phyloP scores from a whole-genome alignment of 805 yeast genomes.

The Pichia occidentalis region DNA sequence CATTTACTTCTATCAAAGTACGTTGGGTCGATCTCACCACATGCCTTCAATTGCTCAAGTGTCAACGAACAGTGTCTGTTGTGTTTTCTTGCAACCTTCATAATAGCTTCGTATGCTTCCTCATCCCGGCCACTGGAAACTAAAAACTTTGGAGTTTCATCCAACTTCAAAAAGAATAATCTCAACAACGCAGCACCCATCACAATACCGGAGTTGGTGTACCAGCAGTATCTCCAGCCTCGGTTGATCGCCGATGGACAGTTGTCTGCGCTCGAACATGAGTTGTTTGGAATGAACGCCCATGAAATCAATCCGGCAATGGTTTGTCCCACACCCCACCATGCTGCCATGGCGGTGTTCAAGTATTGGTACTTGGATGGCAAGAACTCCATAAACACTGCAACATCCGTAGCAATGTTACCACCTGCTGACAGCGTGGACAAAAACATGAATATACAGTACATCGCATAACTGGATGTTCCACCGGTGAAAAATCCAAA shows the following conservation, averaged over 20 bases:
- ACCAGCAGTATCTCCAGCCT: slow-evolving; percentile 60
- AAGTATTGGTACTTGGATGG: slow-evolving; percentile 47
- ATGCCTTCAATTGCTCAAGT: slow-evolving; percentile 37
- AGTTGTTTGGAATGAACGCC: slow-evolving; percentile 47
- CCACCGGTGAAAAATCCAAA: slow-evolving; percentile 52
- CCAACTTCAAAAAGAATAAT: slow-evolving; percentile 37
- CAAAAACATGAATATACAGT: slow-evolving; percentile 42
- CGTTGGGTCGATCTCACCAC: slow-evolving; percentile 36
- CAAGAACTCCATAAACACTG: slow-evolving; percentile 46
- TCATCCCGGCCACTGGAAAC: slow-evolving; percentile 46
- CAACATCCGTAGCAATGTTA: slow-evolving; percentile 48
- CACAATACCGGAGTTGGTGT: slow-evolving; percentile 48
- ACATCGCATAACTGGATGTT: slow-evolving; percentile 42
- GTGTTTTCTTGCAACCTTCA: slow-evolving; percentile 42
- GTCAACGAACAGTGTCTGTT: slow-evolving; percentile 36
- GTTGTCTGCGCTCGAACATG: slow-evolving; percentile 37
- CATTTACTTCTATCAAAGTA: slow-evolving; percentile 18
- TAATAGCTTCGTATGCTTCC: slow-evolving; percentile 38
- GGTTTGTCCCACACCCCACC: slow-evolving; percentile 62
- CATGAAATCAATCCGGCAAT: slow-evolving; percentile 46
- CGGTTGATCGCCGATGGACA: slow-evolving; percentile 43
- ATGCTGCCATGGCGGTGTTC: slow-evolving; percentile 46
- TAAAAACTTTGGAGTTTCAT: slow-evolving; percentile 52
- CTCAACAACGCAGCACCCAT: slow-evolving; percentile 42
- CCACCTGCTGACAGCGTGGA: slow-evolving; percentile 48